Percentiles rank a stretch among this genome's conserved stretches.
Conservation (phyloP, 2,329 filamentous ascomycete genomes). For the Sclerotiophoma versabilis region DNA sequence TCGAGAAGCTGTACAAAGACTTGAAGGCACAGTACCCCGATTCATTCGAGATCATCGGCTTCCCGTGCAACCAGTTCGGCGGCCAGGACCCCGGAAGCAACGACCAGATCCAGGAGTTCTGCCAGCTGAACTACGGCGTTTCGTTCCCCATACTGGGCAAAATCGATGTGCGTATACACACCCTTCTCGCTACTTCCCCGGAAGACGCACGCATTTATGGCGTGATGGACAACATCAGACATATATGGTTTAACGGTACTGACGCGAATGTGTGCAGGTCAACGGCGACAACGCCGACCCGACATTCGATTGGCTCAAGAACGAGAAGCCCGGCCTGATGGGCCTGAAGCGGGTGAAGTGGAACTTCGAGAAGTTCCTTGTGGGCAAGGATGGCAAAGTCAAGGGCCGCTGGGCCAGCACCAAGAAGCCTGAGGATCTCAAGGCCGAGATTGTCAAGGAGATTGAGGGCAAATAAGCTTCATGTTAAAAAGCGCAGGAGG, state of each 20-base stretch:
- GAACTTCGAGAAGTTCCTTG: conserved; percentile 99
- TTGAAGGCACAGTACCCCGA: conserved; percentile 73
- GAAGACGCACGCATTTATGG: too few species aligned
- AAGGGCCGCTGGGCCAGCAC: conserved; percentile 86
- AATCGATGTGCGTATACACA: conserved; percentile 69
- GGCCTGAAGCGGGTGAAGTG: conserved; percentile 94
- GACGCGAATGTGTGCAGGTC: conserved; percentile 21
- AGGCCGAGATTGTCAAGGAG: conserved; percentile 77
- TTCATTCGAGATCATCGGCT: conserved; percentile 87
- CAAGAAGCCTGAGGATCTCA: conserved; percentile 82
- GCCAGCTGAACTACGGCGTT: conserved; percentile 93
- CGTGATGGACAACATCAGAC: not conserved
- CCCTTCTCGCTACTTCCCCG: not conserved
- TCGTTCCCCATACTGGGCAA: conserved; percentile 91
- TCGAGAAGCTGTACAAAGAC: conserved; percentile 87
- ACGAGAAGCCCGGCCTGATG: conserved; percentile 78
- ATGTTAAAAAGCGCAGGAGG: not conserved
- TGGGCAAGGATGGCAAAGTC: conserved; percentile 85
- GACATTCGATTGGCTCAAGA: conserved; percentile 77
- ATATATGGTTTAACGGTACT: not conserved
- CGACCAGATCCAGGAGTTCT: conserved; percentile 71
- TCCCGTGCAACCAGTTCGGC: conserved; percentile 98
- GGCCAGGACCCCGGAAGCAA: conserved; percentile 82
- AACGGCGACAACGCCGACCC: conserved; percentile 85
- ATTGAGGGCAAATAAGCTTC: conserved; percentile 49